These are phyloP conservation scores for Xerocomus brunneocitrinus DNA, from an alignment of 768 basidiomycete species.

Conservation along the genomic window DNA sequence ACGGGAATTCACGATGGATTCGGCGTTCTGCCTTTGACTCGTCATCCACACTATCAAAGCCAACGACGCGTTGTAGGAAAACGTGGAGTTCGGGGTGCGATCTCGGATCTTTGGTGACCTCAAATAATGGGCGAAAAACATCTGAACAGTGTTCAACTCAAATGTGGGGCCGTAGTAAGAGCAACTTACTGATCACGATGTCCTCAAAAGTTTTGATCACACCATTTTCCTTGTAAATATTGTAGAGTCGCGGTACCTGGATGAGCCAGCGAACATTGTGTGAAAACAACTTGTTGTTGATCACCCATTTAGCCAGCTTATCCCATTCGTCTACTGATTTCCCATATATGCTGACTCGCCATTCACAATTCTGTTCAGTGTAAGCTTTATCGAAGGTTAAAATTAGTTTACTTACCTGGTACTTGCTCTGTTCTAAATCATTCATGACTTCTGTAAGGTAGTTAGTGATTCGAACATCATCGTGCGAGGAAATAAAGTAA, in stretches of 20 bases:
- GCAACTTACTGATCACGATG: conserved; percentile 74
- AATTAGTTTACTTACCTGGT: conserved; percentile 57
- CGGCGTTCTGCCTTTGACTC: conserved; percentile 92
- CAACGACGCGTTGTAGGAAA: conserved; percentile 91
- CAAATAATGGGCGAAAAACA: conserved; percentile 88
- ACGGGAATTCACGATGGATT: conserved; percentile 91
- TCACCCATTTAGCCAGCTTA: conserved; percentile 95
- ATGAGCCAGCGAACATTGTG: conserved; percentile 99
- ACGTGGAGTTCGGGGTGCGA: conserved; percentile 92
- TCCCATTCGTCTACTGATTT: conserved; percentile 87
- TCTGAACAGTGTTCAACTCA: conserved; percentile 43
- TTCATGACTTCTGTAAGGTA: conserved; percentile 77
- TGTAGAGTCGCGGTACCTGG: conserved; percentile 91
- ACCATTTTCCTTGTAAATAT: conserved; percentile 89
- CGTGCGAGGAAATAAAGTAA: conserved; percentile 26
- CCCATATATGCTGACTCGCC: conserved; percentile 95
- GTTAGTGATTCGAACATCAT: background rate
- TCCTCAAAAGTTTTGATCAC: conserved; percentile 85
- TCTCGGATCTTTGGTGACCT: conserved; percentile 88
- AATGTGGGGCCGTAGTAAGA: background rate
- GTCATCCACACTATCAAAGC: conserved; percentile 98
- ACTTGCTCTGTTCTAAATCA: conserved; percentile 98
- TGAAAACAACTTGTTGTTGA: conserved; percentile 87
- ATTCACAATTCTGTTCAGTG: conserved; percentile 77
- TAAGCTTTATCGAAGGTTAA: background rate